Conservation (phyloP, 805 yeast species). For the Yarrowia deformans region DNA sequence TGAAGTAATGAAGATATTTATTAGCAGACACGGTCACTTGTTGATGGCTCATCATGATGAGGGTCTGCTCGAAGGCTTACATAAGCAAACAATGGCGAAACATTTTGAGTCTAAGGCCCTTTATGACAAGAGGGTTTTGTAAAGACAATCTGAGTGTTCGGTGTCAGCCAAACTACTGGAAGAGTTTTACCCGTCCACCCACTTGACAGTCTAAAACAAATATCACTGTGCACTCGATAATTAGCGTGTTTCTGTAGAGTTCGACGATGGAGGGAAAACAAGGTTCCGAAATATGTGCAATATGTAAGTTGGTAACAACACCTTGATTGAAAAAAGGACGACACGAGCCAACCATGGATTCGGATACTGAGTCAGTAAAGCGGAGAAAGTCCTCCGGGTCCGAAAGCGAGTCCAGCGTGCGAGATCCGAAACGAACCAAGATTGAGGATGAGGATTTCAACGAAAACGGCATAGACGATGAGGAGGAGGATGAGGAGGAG, state of each 20-base stretch:
- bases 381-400: slow-evolving; percentile 37
- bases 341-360: slow-evolving; percentile 35
- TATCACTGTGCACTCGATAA: no score
- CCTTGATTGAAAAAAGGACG: slow-evolving; percentile 18
- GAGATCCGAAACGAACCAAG: slow-evolving; percentile 35
- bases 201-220: no score
- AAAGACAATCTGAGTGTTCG: no score
- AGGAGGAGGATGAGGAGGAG: slow-evolving; percentile 41
- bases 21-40: neutral
- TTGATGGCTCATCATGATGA: no score
- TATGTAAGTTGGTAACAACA: slow-evolving; percentile 32
- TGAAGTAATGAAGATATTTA: neutral
- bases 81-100: neutral
- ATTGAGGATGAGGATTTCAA: slow-evolving; percentile 48
- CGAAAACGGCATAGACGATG: slow-evolving; percentile 42
- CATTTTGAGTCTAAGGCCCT: no score
- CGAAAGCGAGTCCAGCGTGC: slow-evolving; percentile 32
- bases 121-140: no score
- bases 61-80: neutral
- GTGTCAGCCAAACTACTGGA: no score
- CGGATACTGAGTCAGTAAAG: slow-evolving; percentile 37
- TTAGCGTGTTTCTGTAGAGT: slow-evolving; percentile 16
- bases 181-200: no score
- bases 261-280: neutral
- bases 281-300: slow-evolving; percentile 12